Evolutionary conservation across 1,139 yeast species (phyloP), one percentile per base, ranked within the genome.

Genomic region (Barnettozyma hawaiiensis): DNA sequence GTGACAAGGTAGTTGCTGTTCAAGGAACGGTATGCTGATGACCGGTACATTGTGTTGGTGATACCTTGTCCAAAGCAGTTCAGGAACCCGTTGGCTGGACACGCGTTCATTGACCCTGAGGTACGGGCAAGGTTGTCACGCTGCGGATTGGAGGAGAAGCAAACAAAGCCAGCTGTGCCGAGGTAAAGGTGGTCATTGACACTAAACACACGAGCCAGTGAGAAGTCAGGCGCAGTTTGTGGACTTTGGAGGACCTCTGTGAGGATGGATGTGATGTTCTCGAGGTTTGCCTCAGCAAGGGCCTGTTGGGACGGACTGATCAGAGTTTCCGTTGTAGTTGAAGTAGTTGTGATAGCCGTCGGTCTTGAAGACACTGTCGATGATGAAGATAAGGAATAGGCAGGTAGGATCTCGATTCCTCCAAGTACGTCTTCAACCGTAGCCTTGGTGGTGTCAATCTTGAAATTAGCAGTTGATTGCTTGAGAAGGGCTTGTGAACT

Each of bases 1-100:
- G 43, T 35, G 11, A 29, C 7, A 20, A 43, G 29, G 31, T 43
- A 43, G 16, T 31, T 21, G 10, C 19, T 22, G 31, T 38, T 41
- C n/a, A 43, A 8, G 7, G 22, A 5, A 5, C 10, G 9, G 26
- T 43, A 43, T 11, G 44, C 46, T 4, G 24, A 4, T 14, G 36
- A 14, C 5, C 19, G 16, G 11, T 34, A 41, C 33, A 24, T 31
- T 2, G 42, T 24, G 7, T 3, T 18, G 1, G 15, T 15, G 8
- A 5, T n/a, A 11, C 19, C 21, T 2, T 11, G 5, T 7, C 46
- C 46, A 14, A 43, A 37, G 24, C 46, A 43, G 16, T 31, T 26
- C n/a, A 37, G 7, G 34, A 34, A 37, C 6, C 44, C 46, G 38
- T 40, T 41, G 12, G 41, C 29, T 6, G 46, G 42, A 38, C 46